Evolutionary conservation across 2,329 filamentous ascomycete genomes (phyloP), one percentile per base, ranked within the genome.

Genomic region (Dothiorella sarmentorum): DNA sequence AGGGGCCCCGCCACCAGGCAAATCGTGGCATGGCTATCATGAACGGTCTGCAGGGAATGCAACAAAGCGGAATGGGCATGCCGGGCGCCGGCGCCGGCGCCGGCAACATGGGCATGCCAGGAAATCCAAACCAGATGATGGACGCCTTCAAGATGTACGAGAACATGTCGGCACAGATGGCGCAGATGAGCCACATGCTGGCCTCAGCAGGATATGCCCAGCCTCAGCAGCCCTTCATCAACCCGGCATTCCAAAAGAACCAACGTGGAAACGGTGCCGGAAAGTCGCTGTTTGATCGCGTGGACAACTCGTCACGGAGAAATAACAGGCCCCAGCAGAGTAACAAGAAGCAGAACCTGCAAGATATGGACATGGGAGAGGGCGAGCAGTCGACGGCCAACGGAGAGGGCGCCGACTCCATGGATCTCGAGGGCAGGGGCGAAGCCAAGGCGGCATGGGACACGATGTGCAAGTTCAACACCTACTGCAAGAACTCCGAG

Each of bases 151-250:
- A 42, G 11, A 59, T 58, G 64, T 68, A 42, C 64, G 66, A 44
- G 67, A 68, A 40, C 82, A 85, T 56, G 58, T 55, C 56, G 17
- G 45, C 55, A 42, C 40, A 64, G 81, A 86, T 65, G 82, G 85
- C 66, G 75, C 80, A 93, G 69, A 85, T 90, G 79, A 84, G 88
- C 60, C 79, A 91, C 56, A 86, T 89, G 77, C 81, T 85, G 40
- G 83, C 95, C 77, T 83, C 94, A 63, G 90, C 96, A 73, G 89
- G 96, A 69, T 90, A 96, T 69, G 90, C 89, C 51, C 85, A 88
- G 61, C 71, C 73, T 67, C 69, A 72, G 61, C 69, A 73, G 51
- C 70, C 73, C 44, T 71, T 73, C 59, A 66, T 69, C 63, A 82
- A 82, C 65, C 80, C 80, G 26, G 76, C 77, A 58, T 83, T 83